These are phyloP conservation scores for Yarrowia alimentaria DNA, from an alignment of 805 yeast species.

Conservation along the genomic window DNA sequence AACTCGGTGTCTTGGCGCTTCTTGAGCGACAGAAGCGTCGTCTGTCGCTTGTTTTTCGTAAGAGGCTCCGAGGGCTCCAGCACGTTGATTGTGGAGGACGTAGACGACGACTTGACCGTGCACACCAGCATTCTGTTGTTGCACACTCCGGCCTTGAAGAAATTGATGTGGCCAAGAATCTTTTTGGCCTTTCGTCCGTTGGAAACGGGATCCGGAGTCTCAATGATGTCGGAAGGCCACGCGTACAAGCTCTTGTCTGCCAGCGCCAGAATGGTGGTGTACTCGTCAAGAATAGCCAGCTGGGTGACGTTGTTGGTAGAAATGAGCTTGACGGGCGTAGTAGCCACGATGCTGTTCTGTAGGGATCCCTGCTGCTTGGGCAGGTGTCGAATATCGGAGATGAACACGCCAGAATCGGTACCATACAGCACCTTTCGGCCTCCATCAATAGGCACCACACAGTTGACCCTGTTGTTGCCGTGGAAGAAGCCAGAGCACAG, in stretches of 20 bases:
- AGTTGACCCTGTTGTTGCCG: conserved; percentile 71
- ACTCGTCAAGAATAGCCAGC: conserved; percentile 87
- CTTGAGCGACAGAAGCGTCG: conserved; percentile 41
- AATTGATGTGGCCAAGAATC: conserved; percentile 80
- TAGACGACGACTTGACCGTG: conserved; percentile 78
- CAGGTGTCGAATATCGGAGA: conserved; percentile 62
- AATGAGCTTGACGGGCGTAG: conserved; percentile 66
- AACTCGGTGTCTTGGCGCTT: conserved; percentile 55
- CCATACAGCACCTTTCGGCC: conserved; percentile 89
- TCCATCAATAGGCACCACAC: conserved; percentile 92
- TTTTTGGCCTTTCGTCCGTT: conserved; percentile 64
- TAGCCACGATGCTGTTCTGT: conserved; percentile 35
- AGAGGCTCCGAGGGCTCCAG: conserved; percentile 84
- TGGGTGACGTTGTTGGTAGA: conserved; percentile 78
- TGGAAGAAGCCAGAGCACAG: conserved; percentile 75
- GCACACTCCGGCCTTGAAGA: conserved; percentile 91
- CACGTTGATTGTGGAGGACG: conserved; percentile 72
- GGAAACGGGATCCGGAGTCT: conserved; percentile 42
- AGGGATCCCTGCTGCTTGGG: conserved; percentile 43
- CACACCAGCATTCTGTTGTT: conserved; percentile 84
- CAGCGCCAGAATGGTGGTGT: conserved; percentile 74
- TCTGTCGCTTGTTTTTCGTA: conserved; percentile 42
- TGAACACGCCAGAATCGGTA: conserved; percentile 86
- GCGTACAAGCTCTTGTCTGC: conserved; percentile 80
- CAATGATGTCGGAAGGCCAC: conserved; percentile 64